A percentile compares a stretch with the other conserved stretches of the same genome.
Conservation (phyloP, 2,329 filamentous ascomycete genomes). For the Ophiognomonia clavigignenti-juglandacearum region DNA sequence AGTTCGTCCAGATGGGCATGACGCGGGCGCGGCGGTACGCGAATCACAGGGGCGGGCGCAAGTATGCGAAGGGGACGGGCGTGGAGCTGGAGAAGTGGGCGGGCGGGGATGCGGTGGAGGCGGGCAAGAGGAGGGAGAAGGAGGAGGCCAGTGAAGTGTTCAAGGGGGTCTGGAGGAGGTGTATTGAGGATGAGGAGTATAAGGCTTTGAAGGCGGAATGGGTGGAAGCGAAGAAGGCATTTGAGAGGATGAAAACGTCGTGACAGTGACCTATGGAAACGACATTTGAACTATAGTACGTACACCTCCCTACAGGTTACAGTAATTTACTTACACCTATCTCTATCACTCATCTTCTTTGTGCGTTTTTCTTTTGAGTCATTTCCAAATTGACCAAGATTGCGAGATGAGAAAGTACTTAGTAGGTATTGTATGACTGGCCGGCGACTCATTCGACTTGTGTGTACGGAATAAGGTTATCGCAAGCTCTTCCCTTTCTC, state of each 20-base stretch:
- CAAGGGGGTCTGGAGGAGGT: conserved; percentile 42
- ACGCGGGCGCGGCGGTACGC: conserved; percentile 56
- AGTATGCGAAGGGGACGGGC: conserved; percentile 39
- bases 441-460: too few species aligned
- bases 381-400: too few species aligned
- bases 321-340: too few species aligned
- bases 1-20: conserved; percentile 64
- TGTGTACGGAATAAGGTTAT: too few species aligned
- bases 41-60: conserved; percentile 50
- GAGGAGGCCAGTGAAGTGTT: conserved; percentile 44
- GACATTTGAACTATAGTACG: too few species aligned
- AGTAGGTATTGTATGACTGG: too few species aligned
- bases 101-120: conserved; percentile 31
- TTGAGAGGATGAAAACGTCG: neutral
- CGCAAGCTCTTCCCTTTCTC: too few species aligned
- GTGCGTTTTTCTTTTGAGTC: too few species aligned
- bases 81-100: conserved; percentile 34
- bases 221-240: conserved; percentile 5
- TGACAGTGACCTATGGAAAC: too few species aligned
- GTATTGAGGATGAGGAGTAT: conserved; percentile 39
- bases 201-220: conserved; percentile 31
- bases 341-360: too few species aligned
- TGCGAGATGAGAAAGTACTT: too few species aligned
- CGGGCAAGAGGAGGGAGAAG: conserved; percentile 43
- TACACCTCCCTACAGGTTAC: too few species aligned